Evolutionary conservation across 1,139 yeast genomes (phyloP), one percentile per base, ranked within the genome.

Genomic region (Candida buenavistaensis): DNA sequence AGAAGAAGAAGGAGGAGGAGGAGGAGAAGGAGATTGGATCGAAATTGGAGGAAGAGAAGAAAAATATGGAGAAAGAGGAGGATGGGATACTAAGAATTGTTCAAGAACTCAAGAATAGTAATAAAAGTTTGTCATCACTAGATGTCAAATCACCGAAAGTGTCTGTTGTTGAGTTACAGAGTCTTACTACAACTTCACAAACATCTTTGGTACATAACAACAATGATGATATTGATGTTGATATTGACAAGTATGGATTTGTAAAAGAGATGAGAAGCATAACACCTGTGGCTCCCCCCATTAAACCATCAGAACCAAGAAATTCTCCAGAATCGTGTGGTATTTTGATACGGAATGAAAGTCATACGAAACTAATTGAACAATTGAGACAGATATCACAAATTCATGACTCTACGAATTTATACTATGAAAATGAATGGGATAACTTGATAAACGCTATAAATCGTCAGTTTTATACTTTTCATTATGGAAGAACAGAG

Each of bases 181-280:
- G 28, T 28, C 24, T 41, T 14, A 23, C 23, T 14, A n/a, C n/a
- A n/a, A 21, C 17, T 10, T 13, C 16, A 9, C 15, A 15, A 14
- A 8, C 14, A 12, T 22, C 32, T n/a, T n/a, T n/a, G n/a, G n/a
- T n/a, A n/a, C n/a, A n/a, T n/a, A n/a, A n/a, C n/a, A n/a, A n/a
- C n/a, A n/a, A n/a, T n/a, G n/a, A n/a, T n/a, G n/a, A n/a, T n/a
- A n/a, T n/a, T n/a, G n/a, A 52, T 16, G 51, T 56, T 7, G 54
- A 57, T 23, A 65, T 77, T 6, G 82, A 76, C 45, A 58, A 72
- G 38, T 75, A 68, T 50, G 82, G 82, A 1, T 76, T 76, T 48
- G 59, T 75, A 21, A 54, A 52, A 14, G 62, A 59, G 35, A 24
- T 19, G 30, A 10, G 20, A 23, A 22, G 24, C 11, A 22, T 6